phyloP scores from a whole-genome alignment of 148 eudicot species.

The Amaranthus hypochondriacus region DNA sequence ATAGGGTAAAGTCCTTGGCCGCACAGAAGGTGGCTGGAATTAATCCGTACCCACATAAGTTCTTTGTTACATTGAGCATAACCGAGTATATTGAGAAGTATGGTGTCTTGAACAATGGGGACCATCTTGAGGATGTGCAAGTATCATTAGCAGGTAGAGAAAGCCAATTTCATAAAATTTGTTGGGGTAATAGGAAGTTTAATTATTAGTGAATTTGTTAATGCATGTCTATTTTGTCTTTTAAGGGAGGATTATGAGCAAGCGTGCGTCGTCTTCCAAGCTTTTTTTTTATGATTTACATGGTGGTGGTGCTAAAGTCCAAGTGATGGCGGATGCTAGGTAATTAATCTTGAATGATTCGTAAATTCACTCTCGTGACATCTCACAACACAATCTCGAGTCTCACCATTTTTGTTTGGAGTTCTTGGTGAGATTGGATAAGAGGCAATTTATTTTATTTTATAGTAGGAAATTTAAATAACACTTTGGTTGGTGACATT shows the following conservation, averaged over 20 bases:
- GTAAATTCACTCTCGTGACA: too few species aligned
- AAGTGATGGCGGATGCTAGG: constrained; percentile 96
- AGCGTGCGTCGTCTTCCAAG: constrained; percentile 80
- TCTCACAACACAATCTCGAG: too few species aligned
- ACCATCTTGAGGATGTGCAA: constrained; percentile 58
- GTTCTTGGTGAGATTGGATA: too few species aligned
- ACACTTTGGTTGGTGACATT: neutral
- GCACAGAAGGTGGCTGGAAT: constrained; percentile 62
- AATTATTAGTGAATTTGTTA: neutral
- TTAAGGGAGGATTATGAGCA: constrained; percentile 84
- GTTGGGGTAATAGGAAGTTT: neutral
- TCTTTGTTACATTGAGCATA: constrained; percentile 45
- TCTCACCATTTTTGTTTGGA: too few species aligned
- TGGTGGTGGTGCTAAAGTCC: constrained; percentile 72
- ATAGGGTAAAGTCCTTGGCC: constrained; percentile 62
- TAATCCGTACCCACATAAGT: constrained; percentile 94
- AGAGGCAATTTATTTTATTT: too few species aligned
- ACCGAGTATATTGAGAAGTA: constrained; percentile 57
- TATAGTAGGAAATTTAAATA: too few species aligned
- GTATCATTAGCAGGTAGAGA: constrained; percentile 67
- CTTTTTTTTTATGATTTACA: constrained; percentile 85
- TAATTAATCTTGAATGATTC: constrained; percentile 18
- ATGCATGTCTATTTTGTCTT: constrained; percentile 12
- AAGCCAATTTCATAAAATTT: neutral
- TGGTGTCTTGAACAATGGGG: constrained; percentile 54